A percentile compares a stretch with the other conserved stretches of the same genome.
These are phyloP conservation scores for Rosa persica DNA, from an alignment of 306 rosid genomes.

Conservation along the genomic window DNA sequence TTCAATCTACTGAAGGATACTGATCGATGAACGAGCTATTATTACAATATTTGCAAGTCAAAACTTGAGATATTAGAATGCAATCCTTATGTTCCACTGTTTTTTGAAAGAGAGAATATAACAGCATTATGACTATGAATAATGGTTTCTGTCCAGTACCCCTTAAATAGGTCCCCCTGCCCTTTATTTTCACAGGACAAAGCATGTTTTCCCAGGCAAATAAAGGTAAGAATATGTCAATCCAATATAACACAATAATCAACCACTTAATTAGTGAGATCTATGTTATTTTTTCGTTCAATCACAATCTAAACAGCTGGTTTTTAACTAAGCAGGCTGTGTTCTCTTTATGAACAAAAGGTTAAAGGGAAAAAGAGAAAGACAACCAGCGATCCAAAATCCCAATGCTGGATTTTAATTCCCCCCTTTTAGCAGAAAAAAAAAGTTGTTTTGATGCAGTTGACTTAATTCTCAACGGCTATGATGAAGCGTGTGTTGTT, in stretches of 20 bases:
- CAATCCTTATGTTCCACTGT: slow-evolving; percentile 34
- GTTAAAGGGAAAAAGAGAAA: not conserved
- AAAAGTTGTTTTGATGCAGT: slow-evolving; percentile 29
- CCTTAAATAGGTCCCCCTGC: slow-evolving; percentile 34
- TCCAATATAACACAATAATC: slow-evolving; percentile 28
- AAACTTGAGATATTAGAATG: slow-evolving; percentile 15
- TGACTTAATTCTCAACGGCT: slow-evolving; percentile 52
- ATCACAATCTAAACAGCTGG: slow-evolving; percentile 23
- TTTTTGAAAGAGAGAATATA: slow-evolving; percentile 30
- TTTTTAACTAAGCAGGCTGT: slow-evolving; percentile 16
- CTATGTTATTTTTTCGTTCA: slow-evolving; percentile 21
- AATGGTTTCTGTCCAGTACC: slow-evolving; percentile 46
- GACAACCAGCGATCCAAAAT: slow-evolving; percentile 28
- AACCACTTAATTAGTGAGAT: slow-evolving; percentile 29
- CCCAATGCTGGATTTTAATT: slow-evolving; percentile 28
- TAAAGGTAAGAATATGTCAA: slow-evolving; percentile 16
- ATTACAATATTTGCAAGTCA: slow-evolving; percentile 19
- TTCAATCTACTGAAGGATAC: not conserved
- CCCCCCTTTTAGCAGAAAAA: slow-evolving; percentile 13
- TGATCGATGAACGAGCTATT: not conserved
- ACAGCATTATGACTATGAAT: slow-evolving; percentile 30
- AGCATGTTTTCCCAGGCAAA: slow-evolving; percentile 31
- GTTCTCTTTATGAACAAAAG: slow-evolving; percentile 17
- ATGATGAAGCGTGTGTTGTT: slow-evolving; percentile 62
- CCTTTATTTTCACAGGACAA: slow-evolving; percentile 32